Evolutionary conservation across 176 grass and related monocot genomes (phyloP).

Genomic region (Pharus latifolius): DNA sequence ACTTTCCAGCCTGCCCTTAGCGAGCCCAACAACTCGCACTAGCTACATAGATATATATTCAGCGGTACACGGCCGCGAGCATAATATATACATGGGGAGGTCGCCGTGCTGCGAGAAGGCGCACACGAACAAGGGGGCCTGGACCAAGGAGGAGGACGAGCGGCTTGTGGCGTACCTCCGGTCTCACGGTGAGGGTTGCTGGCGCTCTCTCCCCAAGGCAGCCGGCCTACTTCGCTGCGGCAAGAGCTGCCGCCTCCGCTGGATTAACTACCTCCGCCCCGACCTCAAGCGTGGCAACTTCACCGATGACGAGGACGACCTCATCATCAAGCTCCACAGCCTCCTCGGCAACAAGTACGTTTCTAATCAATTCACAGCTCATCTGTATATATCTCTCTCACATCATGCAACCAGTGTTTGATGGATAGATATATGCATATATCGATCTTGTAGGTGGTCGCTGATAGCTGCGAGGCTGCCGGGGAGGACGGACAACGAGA

Average conservation of each 20-base stretch:
- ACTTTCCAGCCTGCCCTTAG: too few species aligned
- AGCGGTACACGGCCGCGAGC: too few species aligned
- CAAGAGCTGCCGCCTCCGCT: slow-evolving; percentile 98
- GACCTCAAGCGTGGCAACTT: slow-evolving; percentile 99
- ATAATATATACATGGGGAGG: too few species aligned
- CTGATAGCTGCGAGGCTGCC: slow-evolving; percentile 72
- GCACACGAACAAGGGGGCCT: slow-evolving; percentile 89
- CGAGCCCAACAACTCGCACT: too few species aligned
- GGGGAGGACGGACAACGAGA: slow-evolving; percentile 90
- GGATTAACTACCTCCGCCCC: slow-evolving; percentile 99
- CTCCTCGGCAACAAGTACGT: slow-evolving; percentile 77
- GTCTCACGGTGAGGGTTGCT: slow-evolving; percentile 62
- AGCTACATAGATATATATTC: too few species aligned
- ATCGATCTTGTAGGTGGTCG: slow-evolving; percentile 49
- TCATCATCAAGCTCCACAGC: slow-evolving; percentile 84
- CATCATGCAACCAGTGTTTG: too few species aligned
- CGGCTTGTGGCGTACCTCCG: slow-evolving; percentile 58
- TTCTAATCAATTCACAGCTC: not conserved
- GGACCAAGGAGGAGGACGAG: slow-evolving; percentile 92
- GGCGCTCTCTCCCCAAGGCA: slow-evolving; percentile 70
- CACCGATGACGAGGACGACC: slow-evolving; percentile 68
- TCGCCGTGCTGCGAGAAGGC: slow-evolving; percentile 96
- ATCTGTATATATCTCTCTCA: too few species aligned
- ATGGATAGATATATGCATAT: not conserved
- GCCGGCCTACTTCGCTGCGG: slow-evolving; percentile 78